These are phyloP conservation scores for Tinospora cordifolia DNA, from an alignment of 164 flowering plant genomes.

Conservation along the genomic window DNA sequence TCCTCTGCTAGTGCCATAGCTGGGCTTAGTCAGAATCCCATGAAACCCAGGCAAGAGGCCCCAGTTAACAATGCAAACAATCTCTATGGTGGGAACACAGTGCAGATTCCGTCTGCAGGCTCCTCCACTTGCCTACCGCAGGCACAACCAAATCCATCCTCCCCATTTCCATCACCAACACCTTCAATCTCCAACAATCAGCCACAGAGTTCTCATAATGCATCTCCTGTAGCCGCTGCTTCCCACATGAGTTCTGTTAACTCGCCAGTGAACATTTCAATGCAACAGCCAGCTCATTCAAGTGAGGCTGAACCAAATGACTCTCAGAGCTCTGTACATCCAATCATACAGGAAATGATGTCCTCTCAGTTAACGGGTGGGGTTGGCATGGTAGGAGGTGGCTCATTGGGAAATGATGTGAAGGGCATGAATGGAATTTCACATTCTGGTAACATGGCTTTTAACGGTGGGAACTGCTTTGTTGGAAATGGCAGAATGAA, in stretches of 20 bases:
- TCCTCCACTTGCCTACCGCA: slow-evolving; percentile 51
- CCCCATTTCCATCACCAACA: slow-evolving; percentile 68
- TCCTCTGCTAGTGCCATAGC: slow-evolving; percentile 45
- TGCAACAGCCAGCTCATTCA: slow-evolving; percentile 46
- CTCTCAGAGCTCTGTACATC: slow-evolving; percentile 84
- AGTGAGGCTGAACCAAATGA: slow-evolving; percentile 64
- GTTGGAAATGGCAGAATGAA: slow-evolving; percentile 43
- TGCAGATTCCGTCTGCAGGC: slow-evolving; percentile 70
- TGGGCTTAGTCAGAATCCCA: slow-evolving; percentile 80
- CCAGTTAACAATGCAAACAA: slow-evolving; percentile 46
- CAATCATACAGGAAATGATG: slow-evolving; percentile 77
- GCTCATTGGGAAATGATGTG: slow-evolving; percentile 51
- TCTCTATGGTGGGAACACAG: slow-evolving; percentile 51
- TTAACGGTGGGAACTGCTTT: slow-evolving; percentile 36
- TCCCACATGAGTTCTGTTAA: slow-evolving; percentile 44
- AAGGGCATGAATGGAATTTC: slow-evolving; percentile 55
- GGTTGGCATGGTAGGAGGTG: slow-evolving; percentile 43
- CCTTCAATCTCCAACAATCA: slow-evolving; percentile 64
- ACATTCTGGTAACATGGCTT: slow-evolving; percentile 23
- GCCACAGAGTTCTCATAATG: slow-evolving; percentile 40
- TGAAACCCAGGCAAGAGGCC: slow-evolving; percentile 66
- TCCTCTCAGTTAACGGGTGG: slow-evolving; percentile 53
- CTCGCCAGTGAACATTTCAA: slow-evolving; percentile 57
- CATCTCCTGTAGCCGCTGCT: slow-evolving; percentile 32
- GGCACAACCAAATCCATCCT: slow-evolving; percentile 47